Evolutionary conservation across 2,329 filamentous ascomycete genomes (phyloP).

Genomic region (Ophiocordyceps robertsii): DNA sequence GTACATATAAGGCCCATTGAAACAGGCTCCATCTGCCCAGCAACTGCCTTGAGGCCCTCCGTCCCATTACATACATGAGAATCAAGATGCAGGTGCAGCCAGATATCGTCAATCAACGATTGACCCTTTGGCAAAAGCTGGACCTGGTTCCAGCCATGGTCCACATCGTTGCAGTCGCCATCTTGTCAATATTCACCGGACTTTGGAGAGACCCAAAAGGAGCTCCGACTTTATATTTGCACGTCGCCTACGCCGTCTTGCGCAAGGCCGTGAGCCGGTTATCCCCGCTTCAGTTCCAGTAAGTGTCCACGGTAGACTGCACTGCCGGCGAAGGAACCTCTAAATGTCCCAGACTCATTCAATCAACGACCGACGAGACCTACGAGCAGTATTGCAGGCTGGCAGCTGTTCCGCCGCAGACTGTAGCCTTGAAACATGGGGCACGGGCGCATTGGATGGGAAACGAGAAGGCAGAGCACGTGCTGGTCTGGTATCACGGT

Average conservation of each 20-base stretch:
- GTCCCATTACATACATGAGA: too few relatives aligned
- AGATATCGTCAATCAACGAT: too few relatives aligned
- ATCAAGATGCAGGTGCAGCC: too few relatives aligned
- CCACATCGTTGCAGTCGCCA: background rate
- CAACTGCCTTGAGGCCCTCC: too few relatives aligned
- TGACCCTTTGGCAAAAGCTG: too few relatives aligned
- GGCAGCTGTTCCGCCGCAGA: constrained; percentile 4
- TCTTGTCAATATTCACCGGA: constrained; percentile 5
- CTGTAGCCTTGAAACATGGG: constrained; percentile 7
- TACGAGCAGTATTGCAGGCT: constrained; percentile 7
- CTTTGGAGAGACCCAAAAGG: constrained; percentile 5
- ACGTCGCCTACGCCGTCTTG: constrained; percentile 9
- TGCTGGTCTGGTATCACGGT: constrained; percentile 12
- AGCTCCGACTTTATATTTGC: constrained; percentile 7
- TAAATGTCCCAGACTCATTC: constrained; percentile 6
- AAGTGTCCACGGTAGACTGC: too few relatives aligned
- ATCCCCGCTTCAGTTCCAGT: background rate
- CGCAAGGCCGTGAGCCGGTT: constrained; percentile 7
- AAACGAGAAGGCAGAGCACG: constrained; percentile 7
- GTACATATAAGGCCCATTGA: too few relatives aligned
- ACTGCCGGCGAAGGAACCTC: background rate
- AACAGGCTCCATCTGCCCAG: too few relatives aligned
- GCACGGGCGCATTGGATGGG: constrained; percentile 10
- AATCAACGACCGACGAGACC: constrained; percentile 6
- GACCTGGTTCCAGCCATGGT: too few relatives aligned